Evolutionary conservation across 2,329 filamentous ascomycete genomes (phyloP), one percentile per base, ranked within the genome.

Genomic region (Pleoardoris graminearum): DNA sequence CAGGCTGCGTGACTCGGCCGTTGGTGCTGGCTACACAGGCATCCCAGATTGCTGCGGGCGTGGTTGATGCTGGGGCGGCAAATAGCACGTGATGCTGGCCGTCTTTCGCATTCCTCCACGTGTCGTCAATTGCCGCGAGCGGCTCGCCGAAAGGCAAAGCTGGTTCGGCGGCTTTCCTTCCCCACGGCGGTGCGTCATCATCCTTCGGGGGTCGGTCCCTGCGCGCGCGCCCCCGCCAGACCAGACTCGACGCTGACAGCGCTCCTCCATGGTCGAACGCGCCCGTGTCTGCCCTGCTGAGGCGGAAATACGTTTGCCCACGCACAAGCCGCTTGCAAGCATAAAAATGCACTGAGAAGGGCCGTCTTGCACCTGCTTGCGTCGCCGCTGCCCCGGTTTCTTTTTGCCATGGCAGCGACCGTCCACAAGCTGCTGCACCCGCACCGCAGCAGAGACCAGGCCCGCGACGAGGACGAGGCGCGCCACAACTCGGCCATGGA

Each of bases 381-480:
- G 41, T 46, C 59, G 44, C 54, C 49, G 51, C 49, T 48, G 54
- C 51, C 55, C 50, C 55, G 48, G 51, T 48, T 51, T 55, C 51
- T 46, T 51, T 32, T 55, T 46, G 55, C 60, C 63, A 75, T 74
- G 72, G 71, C 71, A 53, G 67, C 69, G 37, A 64, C 65, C 42
- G 63, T 74, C 49, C 68, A 73, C 56, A 68, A 69, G 56, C 67
- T 74, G 55, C 61, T 74, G 50, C 68, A 71, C 59, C 68, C 67
- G 57, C 65, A 69, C 60, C 65, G 65, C 54, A 60, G 58, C 48
- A 62, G 67, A 43, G 63, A 65, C 48, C 63, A 69, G 55, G 53
- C 61, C 48, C 47, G 50, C 29, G 38, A 54, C 17, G 51, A 55
- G 38, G 54, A 59, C 50, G 61, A 70, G 59, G 65, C 72, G 50